These are phyloP conservation scores for Diplodia scrobiculata DNA, from an alignment of 2,329 filamentous ascomycete genomes.

Conservation along the genomic window DNA sequence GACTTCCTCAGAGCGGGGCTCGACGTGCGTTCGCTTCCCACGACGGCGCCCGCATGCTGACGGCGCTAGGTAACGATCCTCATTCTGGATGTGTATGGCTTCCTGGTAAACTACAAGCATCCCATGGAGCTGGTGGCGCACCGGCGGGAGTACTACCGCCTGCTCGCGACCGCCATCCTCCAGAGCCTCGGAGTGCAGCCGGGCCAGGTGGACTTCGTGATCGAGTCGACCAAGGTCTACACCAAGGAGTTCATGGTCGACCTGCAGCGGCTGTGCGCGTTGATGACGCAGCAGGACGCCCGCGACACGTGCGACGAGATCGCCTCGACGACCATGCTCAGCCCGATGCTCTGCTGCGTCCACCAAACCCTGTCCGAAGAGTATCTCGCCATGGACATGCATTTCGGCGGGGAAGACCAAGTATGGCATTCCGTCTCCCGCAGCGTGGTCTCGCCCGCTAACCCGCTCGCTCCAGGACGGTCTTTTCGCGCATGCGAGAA, in stretches of 20 bases:
- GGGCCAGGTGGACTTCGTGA: not conserved
- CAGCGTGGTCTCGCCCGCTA: not conserved
- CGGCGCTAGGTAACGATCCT: not conserved
- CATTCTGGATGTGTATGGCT: not conserved
- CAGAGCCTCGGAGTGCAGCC: not conserved
- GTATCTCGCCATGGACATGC: not conserved
- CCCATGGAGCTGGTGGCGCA: not conserved
- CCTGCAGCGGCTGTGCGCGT: not conserved
- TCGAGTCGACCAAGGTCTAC: not conserved
- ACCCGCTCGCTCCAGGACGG: not conserved
- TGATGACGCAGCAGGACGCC: conserved; percentile 6
- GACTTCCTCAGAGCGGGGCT: conserved; percentile 7
- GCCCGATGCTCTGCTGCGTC: conserved; percentile 8
- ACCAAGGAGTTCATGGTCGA: not conserved
- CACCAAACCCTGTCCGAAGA: not conserved
- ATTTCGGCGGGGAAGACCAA: not conserved
- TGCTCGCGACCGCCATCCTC: not conserved
- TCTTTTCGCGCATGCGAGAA: not conserved
- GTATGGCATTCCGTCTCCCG: too few species aligned
- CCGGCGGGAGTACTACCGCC: not conserved
- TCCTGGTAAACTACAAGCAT: conserved; percentile 14
- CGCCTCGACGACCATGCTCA: not conserved
- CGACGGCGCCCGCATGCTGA: not conserved
- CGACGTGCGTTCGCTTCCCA: not conserved
- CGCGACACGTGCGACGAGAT: conserved; percentile 6